A percentile compares a stretch with the other conserved stretches of the same genome.
Conservation (phyloP, 768 basidiomycete genomes). For the Auriscalpium orientale region DNA sequence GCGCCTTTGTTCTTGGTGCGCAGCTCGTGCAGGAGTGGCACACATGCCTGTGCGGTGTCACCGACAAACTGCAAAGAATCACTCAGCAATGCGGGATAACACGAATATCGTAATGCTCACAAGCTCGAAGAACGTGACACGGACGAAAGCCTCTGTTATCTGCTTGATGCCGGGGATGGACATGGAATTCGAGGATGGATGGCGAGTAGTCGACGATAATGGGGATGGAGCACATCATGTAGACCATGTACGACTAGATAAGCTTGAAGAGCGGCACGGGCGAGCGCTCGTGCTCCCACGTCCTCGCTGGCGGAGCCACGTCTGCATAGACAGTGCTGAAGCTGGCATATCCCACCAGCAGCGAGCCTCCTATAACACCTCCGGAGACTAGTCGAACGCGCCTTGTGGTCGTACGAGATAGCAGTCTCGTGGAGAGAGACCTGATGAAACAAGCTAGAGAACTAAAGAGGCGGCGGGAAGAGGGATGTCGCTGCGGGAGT, state of each 20-base stretch:
- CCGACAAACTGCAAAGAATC: slow-evolving; percentile 65
- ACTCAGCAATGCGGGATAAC: not conserved
- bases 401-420: not conserved
- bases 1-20: slow-evolving; percentile 65
- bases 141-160: slow-evolving; percentile 61
- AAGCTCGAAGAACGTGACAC: slow-evolving; percentile 82
- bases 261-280: slow-evolving; percentile 28
- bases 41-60: slow-evolving; percentile 62
- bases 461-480: no score
- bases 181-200: slow-evolving; percentile 43
- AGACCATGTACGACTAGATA: slow-evolving; percentile 73
- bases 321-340: slow-evolving; percentile 20
- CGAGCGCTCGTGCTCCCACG: slow-evolving; percentile 1
- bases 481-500: no score
- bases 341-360: slow-evolving; percentile 7
- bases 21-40: slow-evolving; percentile 56
- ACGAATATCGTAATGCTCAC: slow-evolving; percentile 27
- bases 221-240: slow-evolving; percentile 72
- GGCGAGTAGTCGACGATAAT: slow-evolving; percentile 71
- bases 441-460: no score
- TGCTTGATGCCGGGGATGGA: slow-evolving; percentile 55
- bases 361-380: slow-evolving; percentile 8
- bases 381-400: slow-evolving; percentile 6
- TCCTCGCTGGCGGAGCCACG: slow-evolving; percentile 1
- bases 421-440: no score